Conservation (phyloP, 768 basidiomycete species). For the Tremella yokohamensis region DNA sequence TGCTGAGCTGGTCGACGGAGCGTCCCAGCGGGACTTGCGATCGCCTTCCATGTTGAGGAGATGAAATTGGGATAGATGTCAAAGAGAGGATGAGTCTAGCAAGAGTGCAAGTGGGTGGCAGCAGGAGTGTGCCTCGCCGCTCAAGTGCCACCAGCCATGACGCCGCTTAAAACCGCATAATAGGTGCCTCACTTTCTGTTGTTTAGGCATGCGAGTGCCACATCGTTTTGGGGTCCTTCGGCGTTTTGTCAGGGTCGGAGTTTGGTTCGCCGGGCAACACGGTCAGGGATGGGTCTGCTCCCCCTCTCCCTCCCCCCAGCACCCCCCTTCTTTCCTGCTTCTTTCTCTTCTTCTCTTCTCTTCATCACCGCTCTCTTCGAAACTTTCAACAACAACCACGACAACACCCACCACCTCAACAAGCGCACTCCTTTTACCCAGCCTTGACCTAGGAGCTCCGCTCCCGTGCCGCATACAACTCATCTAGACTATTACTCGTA, state of each 20-base stretch:
- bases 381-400: neutral
- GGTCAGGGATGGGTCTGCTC: neutral
- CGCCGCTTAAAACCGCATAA: too few relatives aligned
- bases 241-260: too few relatives aligned
- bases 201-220: too few relatives aligned
- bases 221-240: too few relatives aligned
- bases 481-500: slow-evolving; percentile 18
- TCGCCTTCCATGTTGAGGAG: slow-evolving; percentile 15
- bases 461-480: slow-evolving; percentile 12
- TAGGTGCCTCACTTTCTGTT: too few relatives aligned
- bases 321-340: slow-evolving; percentile 6
- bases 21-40: slow-evolving; percentile 78
- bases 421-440: slow-evolving; percentile 10
- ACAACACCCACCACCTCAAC: neutral
- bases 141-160: too few relatives aligned
- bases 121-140: too few relatives aligned
- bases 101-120: too few relatives aligned
- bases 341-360: slow-evolving; percentile 18
- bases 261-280: too few relatives aligned
- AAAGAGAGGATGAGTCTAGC: too few relatives aligned
- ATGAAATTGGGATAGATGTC: too few relatives aligned
- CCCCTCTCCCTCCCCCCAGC: neutral
- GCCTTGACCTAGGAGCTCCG: neutral
- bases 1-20: slow-evolving; percentile 54
- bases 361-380: slow-evolving; percentile 8